Evolutionary conservation across 495 filamentous ascomycete genomes (phyloP).

Genomic region (Daldinia decipiens): DNA sequence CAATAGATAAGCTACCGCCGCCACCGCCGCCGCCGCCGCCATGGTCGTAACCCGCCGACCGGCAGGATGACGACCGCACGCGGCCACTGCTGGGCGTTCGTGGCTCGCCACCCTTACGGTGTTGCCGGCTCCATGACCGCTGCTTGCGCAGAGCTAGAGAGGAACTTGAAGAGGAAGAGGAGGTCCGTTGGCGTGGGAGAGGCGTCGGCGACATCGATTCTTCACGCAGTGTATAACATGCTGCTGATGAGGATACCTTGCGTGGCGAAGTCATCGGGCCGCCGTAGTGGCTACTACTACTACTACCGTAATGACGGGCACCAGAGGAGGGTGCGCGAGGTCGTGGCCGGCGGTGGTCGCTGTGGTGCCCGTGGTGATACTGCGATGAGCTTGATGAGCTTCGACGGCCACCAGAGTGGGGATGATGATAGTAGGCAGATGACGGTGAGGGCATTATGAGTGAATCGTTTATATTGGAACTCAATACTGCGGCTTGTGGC

Average conservation of each 20-base stretch:
- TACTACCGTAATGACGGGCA: slow-evolving; percentile 48
- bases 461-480: slow-evolving; percentile 25
- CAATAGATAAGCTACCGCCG: slow-evolving; percentile 59
- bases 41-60: slow-evolving; percentile 21
- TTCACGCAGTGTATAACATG: slow-evolving; percentile 41
- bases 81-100: slow-evolving; percentile 27
- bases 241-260: slow-evolving; percentile 43
- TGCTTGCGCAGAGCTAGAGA: slow-evolving; percentile 44
- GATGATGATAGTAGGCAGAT: slow-evolving; percentile 7
- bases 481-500: slow-evolving; percentile 37
- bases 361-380: slow-evolving; percentile 26
- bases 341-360: slow-evolving; percentile 48
- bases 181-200: slow-evolving; percentile 21
- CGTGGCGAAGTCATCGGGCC: slow-evolving; percentile 49
- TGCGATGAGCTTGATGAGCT: slow-evolving; percentile 9
- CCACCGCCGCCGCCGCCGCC: slow-evolving; percentile 33
- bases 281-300: slow-evolving; percentile 13
- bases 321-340: slow-evolving; percentile 58
- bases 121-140: slow-evolving; percentile 38
- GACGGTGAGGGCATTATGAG: slow-evolving; percentile 15
- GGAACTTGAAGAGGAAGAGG: slow-evolving; percentile 29
- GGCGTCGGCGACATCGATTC: slow-evolving; percentile 38
- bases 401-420: neutral
- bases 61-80: slow-evolving; percentile 15
- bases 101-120: slow-evolving; percentile 20